A percentile compares a stretch with the other conserved stretches of the same genome.
phyloP scores from a whole-genome alignment of 257 asterid genomes.

The Misopates orontium region DNA sequence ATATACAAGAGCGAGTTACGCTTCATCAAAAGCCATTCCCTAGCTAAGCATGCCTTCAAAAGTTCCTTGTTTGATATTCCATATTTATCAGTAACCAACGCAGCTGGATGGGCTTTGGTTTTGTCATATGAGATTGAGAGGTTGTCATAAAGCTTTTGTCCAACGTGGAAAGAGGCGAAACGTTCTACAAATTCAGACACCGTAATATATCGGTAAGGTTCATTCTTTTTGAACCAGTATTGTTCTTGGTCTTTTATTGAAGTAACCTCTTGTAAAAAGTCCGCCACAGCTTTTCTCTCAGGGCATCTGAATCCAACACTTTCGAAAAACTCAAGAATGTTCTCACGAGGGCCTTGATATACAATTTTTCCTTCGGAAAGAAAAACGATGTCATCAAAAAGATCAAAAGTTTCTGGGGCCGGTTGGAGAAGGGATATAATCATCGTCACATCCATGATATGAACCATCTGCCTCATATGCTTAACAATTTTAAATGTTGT shows the following conservation, averaged over 20 bases:
- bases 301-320: constrained; percentile 67
- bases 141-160: constrained; percentile 47
- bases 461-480: constrained; percentile 67
- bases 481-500: constrained; percentile 65
- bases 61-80: constrained; percentile 67
- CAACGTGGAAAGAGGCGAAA: constrained; percentile 47
- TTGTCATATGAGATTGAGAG: constrained; percentile 53
- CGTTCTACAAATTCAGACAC: constrained; percentile 43
- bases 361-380: constrained; percentile 63
- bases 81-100: constrained; percentile 56
- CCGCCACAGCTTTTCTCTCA: constrained; percentile 69
- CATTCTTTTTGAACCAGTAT: constrained; percentile 56
- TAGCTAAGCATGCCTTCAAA: constrained; percentile 58
- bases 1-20: constrained; percentile 62
- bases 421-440: constrained; percentile 73
- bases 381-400: constrained; percentile 61
- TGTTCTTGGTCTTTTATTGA: constrained; percentile 72
- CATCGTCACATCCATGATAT: constrained; percentile 65
- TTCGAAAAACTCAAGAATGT: constrained; percentile 63
- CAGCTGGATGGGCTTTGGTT: constrained; percentile 63
- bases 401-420: constrained; percentile 65
- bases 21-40: constrained; percentile 72
- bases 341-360: constrained; percentile 69
- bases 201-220: constrained; percentile 44
- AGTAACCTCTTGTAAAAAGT: constrained; percentile 71